These are phyloP conservation scores for Drechslerella coelobrocha DNA, from an alignment of 2,329 filamentous ascomycete genomes.

Conservation along the genomic window DNA sequence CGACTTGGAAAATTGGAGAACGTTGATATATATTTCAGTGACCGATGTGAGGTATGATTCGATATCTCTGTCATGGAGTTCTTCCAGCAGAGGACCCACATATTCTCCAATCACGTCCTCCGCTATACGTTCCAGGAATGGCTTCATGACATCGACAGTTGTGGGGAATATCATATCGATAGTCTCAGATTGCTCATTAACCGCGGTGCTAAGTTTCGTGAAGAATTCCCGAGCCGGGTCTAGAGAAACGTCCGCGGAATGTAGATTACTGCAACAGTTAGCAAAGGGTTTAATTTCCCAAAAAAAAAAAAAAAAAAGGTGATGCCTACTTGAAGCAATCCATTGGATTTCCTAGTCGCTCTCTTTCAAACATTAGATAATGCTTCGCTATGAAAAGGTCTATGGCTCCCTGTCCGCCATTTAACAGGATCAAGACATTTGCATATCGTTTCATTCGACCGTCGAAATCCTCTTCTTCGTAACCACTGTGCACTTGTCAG, in stretches of 20 bases:
- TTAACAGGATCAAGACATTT: constrained; percentile 79
- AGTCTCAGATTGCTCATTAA: constrained; percentile 81
- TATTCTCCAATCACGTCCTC: constrained; percentile 87
- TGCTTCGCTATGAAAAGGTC: constrained; percentile 91
- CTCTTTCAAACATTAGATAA: constrained; percentile 76
- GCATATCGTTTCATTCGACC: constrained; percentile 89
- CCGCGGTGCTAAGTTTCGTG: constrained; percentile 72
- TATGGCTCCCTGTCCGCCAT: constrained; percentile 77
- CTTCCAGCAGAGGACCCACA: constrained; percentile 82
- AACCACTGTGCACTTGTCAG: constrained; percentile 63
- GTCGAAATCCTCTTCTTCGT: constrained; percentile 85
- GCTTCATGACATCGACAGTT: constrained; percentile 73
- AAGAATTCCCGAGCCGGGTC: constrained; percentile 85
- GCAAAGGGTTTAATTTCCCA: not conserved
- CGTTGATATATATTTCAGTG: constrained; percentile 86
- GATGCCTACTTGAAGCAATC: constrained; percentile 74
- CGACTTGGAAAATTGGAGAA: constrained; percentile 75
- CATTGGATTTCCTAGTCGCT: constrained; percentile 74
- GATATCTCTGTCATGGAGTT: constrained; percentile 77
- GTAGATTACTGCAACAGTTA: constrained; percentile 40
- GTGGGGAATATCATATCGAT: constrained; percentile 84
- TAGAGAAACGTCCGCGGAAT: constrained; percentile 58
- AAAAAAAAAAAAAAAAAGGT: not conserved
- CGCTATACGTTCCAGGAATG: constrained; percentile 79
- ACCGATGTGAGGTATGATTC: constrained; percentile 83